phyloP scores from a whole-genome alignment of 345 rosid genomes.

The Eucalyptus cloeziana region DNA sequence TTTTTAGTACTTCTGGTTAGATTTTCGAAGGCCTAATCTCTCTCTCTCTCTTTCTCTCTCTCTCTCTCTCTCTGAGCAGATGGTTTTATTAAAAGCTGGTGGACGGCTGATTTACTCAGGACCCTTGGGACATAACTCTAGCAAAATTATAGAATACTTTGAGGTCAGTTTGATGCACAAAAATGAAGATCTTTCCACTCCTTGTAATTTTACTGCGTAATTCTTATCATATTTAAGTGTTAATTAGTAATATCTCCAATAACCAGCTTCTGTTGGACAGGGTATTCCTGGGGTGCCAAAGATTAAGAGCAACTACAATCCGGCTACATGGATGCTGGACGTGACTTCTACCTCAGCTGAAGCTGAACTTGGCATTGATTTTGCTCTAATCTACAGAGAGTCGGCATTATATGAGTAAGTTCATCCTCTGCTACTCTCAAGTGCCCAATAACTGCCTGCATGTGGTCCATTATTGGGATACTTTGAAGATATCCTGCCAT shows the following conservation, averaged over 20 bases:
- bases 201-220: background rate
- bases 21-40: background rate
- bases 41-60: background rate
- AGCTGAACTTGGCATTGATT: slow-evolving; percentile 45
- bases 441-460: background rate
- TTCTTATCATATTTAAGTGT: background rate
- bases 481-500: background rate
- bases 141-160: slow-evolving; percentile 44
- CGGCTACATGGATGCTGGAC: slow-evolving; percentile 82
- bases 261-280: slow-evolving; percentile 6
- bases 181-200: background rate
- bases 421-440: background rate
- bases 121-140: slow-evolving; percentile 44
- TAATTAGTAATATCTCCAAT: background rate
- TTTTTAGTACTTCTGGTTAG: background rate
- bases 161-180: slow-evolving; percentile 27
- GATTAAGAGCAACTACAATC: slow-evolving; percentile 59
- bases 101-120: slow-evolving; percentile 65
- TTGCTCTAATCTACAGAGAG: slow-evolving; percentile 28
- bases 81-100: slow-evolving; percentile 56
- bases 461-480: background rate
- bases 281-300: slow-evolving; percentile 45
- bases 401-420: slow-evolving; percentile 47
- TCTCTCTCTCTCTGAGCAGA: slow-evolving; percentile 10
- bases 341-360: slow-evolving; percentile 55